A percentile compares a stretch with the other conserved stretches of the same genome.
Evolutionary conservation across 1,284 basidiomycete species (phyloP).

Genomic region (Austroboletus olivaceoglutinosus): DNA sequence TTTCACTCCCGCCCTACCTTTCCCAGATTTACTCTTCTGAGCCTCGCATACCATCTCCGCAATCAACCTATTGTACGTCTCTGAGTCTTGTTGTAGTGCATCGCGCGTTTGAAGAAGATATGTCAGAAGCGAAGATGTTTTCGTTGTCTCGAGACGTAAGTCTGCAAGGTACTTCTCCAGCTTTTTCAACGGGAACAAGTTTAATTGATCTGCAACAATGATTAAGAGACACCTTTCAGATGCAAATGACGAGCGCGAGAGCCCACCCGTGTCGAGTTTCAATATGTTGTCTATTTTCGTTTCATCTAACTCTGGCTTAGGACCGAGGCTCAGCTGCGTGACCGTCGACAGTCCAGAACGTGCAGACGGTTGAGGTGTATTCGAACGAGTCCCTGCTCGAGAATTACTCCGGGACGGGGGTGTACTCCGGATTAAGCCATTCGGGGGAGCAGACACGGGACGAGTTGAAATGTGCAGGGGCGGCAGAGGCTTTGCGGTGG

Average conservation of each 20-base stretch:
- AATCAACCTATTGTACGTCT: slow-evolving; percentile 80
- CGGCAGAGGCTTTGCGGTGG: slow-evolving; percentile 69
- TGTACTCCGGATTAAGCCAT: slow-evolving; percentile 38
- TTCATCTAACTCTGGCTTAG: slow-evolving; percentile 70
- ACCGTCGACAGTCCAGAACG: slow-evolving; percentile 35
- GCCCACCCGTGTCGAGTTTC: slow-evolving; percentile 63
- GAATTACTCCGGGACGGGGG: slow-evolving; percentile 42
- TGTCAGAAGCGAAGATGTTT: slow-evolving; percentile 72
- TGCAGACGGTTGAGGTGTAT: slow-evolving; percentile 54
- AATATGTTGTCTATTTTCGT: slow-evolving; percentile 64
- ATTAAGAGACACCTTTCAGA: slow-evolving; percentile 2
- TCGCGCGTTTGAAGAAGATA: slow-evolving; percentile 82
- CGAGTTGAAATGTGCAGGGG: slow-evolving; percentile 80
- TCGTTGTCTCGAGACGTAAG: slow-evolving; percentile 65
- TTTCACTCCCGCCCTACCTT: slow-evolving; percentile 45
- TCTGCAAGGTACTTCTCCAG: slow-evolving; percentile 68
- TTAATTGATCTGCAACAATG: slow-evolving; percentile 57
- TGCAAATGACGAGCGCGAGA: slow-evolving; percentile 5
- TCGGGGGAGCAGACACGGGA: slow-evolving; percentile 74
- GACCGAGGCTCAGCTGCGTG: slow-evolving; percentile 62
- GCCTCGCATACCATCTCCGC: slow-evolving; percentile 81
- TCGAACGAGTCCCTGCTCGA: slow-evolving; percentile 47
- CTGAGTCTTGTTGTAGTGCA: slow-evolving; percentile 82
- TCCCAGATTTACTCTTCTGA: slow-evolving; percentile 71
- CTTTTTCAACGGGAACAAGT: slow-evolving; percentile 62